Evolutionary conservation across 768 basidiomycete genomes (phyloP).

Genomic region (Macrocybe gigantea): DNA sequence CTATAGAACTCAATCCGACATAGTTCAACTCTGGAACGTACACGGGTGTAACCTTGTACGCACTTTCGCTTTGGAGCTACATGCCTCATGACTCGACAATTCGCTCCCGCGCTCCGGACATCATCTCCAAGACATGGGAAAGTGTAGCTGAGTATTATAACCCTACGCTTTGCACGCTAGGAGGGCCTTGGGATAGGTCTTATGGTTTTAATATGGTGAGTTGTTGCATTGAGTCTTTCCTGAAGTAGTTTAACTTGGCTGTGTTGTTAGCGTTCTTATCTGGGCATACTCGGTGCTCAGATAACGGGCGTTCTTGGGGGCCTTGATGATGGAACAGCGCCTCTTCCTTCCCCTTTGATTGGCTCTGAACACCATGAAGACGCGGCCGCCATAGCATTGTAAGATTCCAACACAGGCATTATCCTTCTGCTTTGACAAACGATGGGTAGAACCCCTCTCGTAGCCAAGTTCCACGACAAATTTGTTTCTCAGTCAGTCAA

Average conservation of each 20-base stretch:
- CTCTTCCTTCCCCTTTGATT: slow-evolving; percentile 18
- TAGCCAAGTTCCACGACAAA: slow-evolving; percentile 22
- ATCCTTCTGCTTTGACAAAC: background rate
- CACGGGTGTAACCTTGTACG: slow-evolving; percentile 22
- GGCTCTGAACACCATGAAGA: slow-evolving; percentile 21
- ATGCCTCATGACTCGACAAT: slow-evolving; percentile 23
- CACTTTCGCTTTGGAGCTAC: slow-evolving; percentile 24
- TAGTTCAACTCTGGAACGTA: slow-evolving; percentile 26
- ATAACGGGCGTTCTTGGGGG: slow-evolving; percentile 21
- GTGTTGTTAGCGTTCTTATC: slow-evolving; percentile 14
- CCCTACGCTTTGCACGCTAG: slow-evolving; percentile 19
- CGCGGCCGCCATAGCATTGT: slow-evolving; percentile 19
- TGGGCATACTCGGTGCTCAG: slow-evolving; percentile 21
- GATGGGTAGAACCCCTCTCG: slow-evolving; percentile 14
- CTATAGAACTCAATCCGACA: too few species aligned
- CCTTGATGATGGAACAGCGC: slow-evolving; percentile 15
- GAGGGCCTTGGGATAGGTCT: slow-evolving; percentile 22
- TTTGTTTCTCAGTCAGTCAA: slow-evolving; percentile 14
- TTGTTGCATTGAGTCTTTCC: background rate
- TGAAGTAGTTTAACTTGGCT: background rate
- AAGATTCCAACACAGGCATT: background rate
- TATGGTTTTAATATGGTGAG: slow-evolving; percentile 24
- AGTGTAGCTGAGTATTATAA: slow-evolving; percentile 18
- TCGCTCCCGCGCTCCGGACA: slow-evolving; percentile 12
- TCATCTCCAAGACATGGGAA: slow-evolving; percentile 20